Conservation (phyloP, 2,329 filamentous ascomycete species). For the Botryotinia narcissicola region DNA sequence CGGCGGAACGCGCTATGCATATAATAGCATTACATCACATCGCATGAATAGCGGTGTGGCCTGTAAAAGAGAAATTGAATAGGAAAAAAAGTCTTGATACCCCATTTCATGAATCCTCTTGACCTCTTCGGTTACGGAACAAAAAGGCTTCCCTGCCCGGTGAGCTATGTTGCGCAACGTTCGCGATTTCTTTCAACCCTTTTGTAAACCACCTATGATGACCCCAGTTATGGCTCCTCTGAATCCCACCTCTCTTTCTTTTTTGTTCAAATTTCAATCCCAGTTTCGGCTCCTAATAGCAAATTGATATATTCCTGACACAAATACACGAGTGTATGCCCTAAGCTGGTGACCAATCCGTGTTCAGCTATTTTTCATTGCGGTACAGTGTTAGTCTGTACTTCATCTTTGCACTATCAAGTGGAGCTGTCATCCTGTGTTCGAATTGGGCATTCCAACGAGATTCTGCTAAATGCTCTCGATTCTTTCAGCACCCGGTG, state of each 20-base stretch:
- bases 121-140: not conserved
- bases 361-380: not conserved
- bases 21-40: not conserved
- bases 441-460: not conserved
- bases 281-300: not conserved
- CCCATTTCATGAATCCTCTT: not conserved
- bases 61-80: constrained; percentile 1
- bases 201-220: not conserved
- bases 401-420: not conserved
- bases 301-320: not conserved
- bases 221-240: not conserved
- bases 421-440: not conserved
- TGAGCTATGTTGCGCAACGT: not conserved
- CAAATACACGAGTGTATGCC: not conserved
- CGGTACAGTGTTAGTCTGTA: not conserved
- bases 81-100: constrained; percentile 16
- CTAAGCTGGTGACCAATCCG: not conserved
- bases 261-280: not conserved
- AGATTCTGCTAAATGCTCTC: not conserved
- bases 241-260: not conserved
- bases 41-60: not conserved
- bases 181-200: not conserved
- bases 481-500: not conserved
- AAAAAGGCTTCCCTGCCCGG: not conserved
- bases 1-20: not conserved